These are phyloP conservation scores for Ascochyta lentis DNA, from an alignment of 2,329 filamentous ascomycete genomes.

Conservation along the genomic window DNA sequence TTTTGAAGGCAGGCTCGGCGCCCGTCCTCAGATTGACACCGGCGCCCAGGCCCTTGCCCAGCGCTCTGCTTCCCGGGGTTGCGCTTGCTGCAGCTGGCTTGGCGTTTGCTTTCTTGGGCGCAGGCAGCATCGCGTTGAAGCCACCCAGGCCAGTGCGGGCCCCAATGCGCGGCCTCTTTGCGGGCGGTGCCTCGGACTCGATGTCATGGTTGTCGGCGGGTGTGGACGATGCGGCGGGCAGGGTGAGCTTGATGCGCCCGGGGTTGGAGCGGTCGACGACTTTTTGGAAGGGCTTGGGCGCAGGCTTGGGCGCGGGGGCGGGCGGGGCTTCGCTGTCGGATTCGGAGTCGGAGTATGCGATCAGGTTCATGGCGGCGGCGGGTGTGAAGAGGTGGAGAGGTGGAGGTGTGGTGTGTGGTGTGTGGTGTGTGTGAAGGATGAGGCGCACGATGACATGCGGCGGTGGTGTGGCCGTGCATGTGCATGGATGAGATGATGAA, in stretches of 20 bases:
- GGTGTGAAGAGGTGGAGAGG: slow-evolving; percentile 2
- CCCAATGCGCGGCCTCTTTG: slow-evolving; percentile 72
- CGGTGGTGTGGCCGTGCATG: slow-evolving; percentile 22
- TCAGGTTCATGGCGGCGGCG: slow-evolving; percentile 69
- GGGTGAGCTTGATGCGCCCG: slow-evolving; percentile 81
- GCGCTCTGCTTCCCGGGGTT: slow-evolving; percentile 41
- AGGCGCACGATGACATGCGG: not conserved
- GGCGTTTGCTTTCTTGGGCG: slow-evolving; percentile 69
- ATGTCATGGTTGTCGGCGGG: slow-evolving; percentile 49
- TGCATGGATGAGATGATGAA: slow-evolving; percentile 14
- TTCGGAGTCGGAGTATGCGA: slow-evolving; percentile 82
- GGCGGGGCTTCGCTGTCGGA: slow-evolving; percentile 66
- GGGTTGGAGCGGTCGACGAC: slow-evolving; percentile 82
- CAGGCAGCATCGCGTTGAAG: slow-evolving; percentile 85
- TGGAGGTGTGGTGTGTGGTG: not conserved
- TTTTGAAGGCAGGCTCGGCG: slow-evolving; percentile 79
- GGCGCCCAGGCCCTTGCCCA: slow-evolving; percentile 53
- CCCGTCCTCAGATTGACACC: slow-evolving; percentile 82
- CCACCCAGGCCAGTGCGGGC: slow-evolving; percentile 73
- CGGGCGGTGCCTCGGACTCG: slow-evolving; percentile 58
- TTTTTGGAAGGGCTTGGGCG: slow-evolving; percentile 72
- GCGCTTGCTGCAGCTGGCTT: slow-evolving; percentile 33
- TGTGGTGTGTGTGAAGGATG: not conserved
- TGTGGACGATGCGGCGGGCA: slow-evolving; percentile 63
- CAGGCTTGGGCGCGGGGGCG: slow-evolving; percentile 48